Evolutionary conservation across 179 eudicot species (phyloP), one percentile per base, ranked within the genome.

Genomic region (Spergularia azorica): DNA sequence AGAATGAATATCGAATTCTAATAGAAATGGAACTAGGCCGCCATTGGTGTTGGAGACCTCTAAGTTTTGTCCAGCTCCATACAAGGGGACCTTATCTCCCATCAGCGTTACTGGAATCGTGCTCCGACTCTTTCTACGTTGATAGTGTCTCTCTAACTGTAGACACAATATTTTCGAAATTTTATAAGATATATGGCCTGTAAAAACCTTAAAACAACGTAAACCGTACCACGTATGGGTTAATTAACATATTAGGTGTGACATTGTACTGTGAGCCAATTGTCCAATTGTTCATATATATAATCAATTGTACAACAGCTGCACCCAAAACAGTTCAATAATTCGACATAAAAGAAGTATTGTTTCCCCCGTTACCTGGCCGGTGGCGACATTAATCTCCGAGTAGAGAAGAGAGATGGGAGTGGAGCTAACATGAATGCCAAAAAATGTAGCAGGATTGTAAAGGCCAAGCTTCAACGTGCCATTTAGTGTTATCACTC

Each of bases 391-490:
- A 1, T 83, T 72, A 16, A 95, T 89, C 52, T 88, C 78, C 1
- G 97, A 93, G 77, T 90, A 95, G 63, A 88, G 71, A 72, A 95
- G 91, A 71, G 83, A 77, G 76, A 95, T 85, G 14, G 98, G 93
- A 0, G 88, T 77, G 7, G 98, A 89, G 84, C 81, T 87, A 68
- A 95, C 91, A 84, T 90, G 97, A 48, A 95, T 82, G 59, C 97
- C 98, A 14, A 87, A 95, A 70, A 95, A 95, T 9, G 98, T 89
- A 71, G 97, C 98, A 10, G 98, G 97, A 79, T 95, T 95, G 80
- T 88, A 87, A 17, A 93, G 82, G 66, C 85, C 86, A 5, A 95
- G 76, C 85, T 83, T 84, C 77, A 95, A 66, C 9, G 97, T 74
- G 12, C 89, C 83, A 71, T 95, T 91, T 32, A 91, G 52, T 1